Base-by-base conservation (phyloP, 306 rosid species). In the Quercus bicolor region DNA sequence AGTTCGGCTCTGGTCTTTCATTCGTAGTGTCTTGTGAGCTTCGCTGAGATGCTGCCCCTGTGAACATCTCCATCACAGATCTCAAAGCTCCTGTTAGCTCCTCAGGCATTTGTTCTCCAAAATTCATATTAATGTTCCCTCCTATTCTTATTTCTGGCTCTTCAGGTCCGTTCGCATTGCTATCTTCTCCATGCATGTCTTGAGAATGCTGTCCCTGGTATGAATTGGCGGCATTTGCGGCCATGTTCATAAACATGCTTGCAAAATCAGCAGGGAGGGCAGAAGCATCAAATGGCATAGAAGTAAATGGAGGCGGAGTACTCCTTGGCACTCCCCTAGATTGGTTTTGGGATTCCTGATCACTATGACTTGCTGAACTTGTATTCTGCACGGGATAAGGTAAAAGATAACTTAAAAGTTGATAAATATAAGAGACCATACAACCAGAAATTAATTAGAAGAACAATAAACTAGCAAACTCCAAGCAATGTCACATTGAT, bases 41-140 rank as follows among this genome's bases (percentile, higher is more conserved):
- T 33, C 85, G 88, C 0, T 65, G 82, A 31, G 88, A 60, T 12
- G 79, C 83, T 64, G 77, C 72, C 74, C 94, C 90, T 4, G 93
- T 79, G 19, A 91, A 87, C 91, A 92, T 87, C 71, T 87, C 91
- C 93, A 92, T 88, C 84, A 91, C 65, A 53, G 92, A 84, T 76
- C 90, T 85, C 62, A 95, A 73, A 60, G 90, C 88, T 19, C 95
- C 94, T 2, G 85, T 20, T 56, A 95, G 55, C 4, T 88, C 89
- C 87, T 85, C 91, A 4, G 97, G 94, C 81, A 92, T 84, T 75
- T 89, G 87, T 1, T 85, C 89, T 24, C 87, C 93, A 21, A 91
- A 37, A 86, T 89, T 87, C 56, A 94, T 37, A 82, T 78, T 85
- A 60, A 88, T 48, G 81, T 84, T 84, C 21, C 89, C 87, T 10